Percentiles rank a stretch among this genome's conserved stretches.
phyloP scores from a whole-genome alignment of 768 basidiomycete species.

The Sutorius australiensis region DNA sequence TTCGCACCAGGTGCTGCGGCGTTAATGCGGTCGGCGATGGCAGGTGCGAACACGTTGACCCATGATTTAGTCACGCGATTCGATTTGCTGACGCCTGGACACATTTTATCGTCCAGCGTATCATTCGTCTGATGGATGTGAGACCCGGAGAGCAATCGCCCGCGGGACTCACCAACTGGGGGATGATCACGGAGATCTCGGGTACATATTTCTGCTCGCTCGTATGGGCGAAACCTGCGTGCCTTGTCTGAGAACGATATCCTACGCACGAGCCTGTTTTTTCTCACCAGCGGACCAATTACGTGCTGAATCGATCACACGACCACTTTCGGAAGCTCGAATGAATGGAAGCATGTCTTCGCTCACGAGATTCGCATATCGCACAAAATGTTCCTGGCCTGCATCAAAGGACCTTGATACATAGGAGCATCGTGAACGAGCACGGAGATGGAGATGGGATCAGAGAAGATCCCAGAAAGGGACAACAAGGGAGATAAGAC shows the following conservation, averaged over 20 bases:
- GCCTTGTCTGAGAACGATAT: not conserved
- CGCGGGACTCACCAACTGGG: conserved; percentile 43
- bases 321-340: conserved; percentile 41
- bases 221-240: conserved; percentile 43
- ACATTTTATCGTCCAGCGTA: conserved; percentile 64
- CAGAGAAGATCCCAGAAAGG: conserved; percentile 26
- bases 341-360: conserved; percentile 47
- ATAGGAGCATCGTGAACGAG: not conserved
- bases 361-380: conserved; percentile 49
- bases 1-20: conserved; percentile 57
- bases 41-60: conserved; percentile 48
- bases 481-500: conserved; percentile 50
- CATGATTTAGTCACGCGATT: conserved; percentile 44
- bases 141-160: not conserved
- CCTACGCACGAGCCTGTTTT: not conserved
- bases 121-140: conserved; percentile 43
- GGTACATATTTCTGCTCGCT: conserved; percentile 44
- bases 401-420: conserved; percentile 44
- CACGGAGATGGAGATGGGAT: conserved; percentile 23
- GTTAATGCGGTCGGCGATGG: conserved; percentile 57
- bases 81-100: conserved; percentile 48
- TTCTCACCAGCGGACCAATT: conserved; percentile 62
- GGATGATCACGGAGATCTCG: conserved; percentile 49
- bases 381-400: conserved; percentile 45
- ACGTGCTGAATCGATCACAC: conserved; percentile 60